A percentile compares a stretch with the other conserved stretches of the same genome.
phyloP scores from a whole-genome alignment of 2,329 filamentous ascomycete species.

The Coleophoma cylindrospora region DNA sequence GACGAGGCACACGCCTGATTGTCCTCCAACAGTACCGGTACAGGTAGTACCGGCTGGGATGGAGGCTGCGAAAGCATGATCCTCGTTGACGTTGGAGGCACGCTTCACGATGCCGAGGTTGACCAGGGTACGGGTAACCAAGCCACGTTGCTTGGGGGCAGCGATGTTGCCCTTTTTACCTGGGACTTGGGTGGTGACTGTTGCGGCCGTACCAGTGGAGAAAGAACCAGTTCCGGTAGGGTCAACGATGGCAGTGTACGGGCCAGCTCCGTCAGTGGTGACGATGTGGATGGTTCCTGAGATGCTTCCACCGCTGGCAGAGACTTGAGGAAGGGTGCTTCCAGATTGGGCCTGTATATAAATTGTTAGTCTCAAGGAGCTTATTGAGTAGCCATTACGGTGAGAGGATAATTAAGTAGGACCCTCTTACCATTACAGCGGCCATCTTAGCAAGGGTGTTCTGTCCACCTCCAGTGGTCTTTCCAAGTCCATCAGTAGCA shows the following conservation, averaged over 20 bases:
- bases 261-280: conserved; percentile 58
- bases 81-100: conserved; percentile 4
- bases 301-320: conserved; percentile 45
- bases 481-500: conserved; percentile 46
- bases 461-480: conserved; percentile 51
- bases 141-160: conserved; percentile 2
- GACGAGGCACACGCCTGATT: conserved; percentile 57
- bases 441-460: conserved; percentile 52
- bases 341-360: too few relatives aligned
- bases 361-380: too few relatives aligned
- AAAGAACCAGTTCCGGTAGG: conserved; percentile 49
- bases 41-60: conserved; percentile 51
- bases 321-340: conserved; percentile 45
- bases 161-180: conserved; percentile 41
- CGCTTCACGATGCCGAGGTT: background rate
- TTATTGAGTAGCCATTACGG: too few relatives aligned
- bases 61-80: conserved; percentile 48
- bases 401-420: too few relatives aligned
- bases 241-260: conserved; percentile 62
- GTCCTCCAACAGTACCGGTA: conserved; percentile 54
- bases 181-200: conserved; percentile 43
- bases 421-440: conserved; percentile 44
- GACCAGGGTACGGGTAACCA: conserved; percentile 26
- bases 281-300: conserved; percentile 63
- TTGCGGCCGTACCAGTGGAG: conserved; percentile 46